Base-by-base conservation (phyloP, 1,139 yeast genomes). In the Geotrichum siamense region DNA sequence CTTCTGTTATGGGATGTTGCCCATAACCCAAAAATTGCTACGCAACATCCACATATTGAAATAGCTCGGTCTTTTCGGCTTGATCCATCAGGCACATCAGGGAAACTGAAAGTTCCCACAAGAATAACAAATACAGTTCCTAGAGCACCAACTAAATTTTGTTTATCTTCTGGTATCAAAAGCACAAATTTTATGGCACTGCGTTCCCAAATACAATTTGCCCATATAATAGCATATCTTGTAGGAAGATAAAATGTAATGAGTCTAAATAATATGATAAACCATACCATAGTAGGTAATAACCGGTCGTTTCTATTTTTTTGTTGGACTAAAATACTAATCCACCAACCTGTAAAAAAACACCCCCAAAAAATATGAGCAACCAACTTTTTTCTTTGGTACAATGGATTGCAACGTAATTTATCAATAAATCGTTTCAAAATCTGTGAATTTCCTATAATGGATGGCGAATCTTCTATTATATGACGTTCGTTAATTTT, bases 261-360 rank as follows among this genome's bases (percentile, higher is more conserved):
- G 48, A 78, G 62, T 38, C 83, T 67, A 16, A 72, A 66, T 74
- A 75, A 72, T 37, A 76, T 62, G 62, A 69, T 64, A 31, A 73
- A 66, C 74, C 76, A 78, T 38, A 78, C 56, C 30, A 76, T 60
- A 3, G 82, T 77, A 27, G 83, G 84, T 54, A 78, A 76, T 55
- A 78, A 71, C 83, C 84, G 78, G 53, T 71, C 56, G 53, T 62
- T 75, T 53, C 82, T 67, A 41, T 72, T 74, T 52, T 69, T 69
- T 3, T 70, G 58, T 57, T 76, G 83, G 46, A 70, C 72, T 23
- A 78, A 45, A 44, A 78, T 75, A 12, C 80, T 71, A 29, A 78
- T 58, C 82, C 82, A 78, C 83, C 83, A 78, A 2, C 79, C 71
- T 3, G 83, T 77, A 67, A 78, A 76, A 52, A 78, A 74, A 17